These are phyloP conservation scores for Delitschia confertaspora DNA, from an alignment of 495 filamentous ascomycete species.

Conservation along the genomic window DNA sequence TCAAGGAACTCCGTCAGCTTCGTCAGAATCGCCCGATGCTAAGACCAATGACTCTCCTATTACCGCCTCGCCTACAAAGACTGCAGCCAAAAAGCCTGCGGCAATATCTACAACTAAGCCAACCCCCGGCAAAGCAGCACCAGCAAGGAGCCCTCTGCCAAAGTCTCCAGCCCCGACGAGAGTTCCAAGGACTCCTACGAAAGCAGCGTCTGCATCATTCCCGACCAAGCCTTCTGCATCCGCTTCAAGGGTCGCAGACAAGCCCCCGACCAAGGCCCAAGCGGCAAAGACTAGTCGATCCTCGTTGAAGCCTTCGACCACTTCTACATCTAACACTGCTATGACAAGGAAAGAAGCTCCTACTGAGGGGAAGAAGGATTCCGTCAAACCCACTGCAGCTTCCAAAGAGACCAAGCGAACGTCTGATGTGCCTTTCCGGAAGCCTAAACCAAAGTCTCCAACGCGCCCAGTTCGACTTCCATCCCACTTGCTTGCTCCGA, in stretches of 20 bases:
- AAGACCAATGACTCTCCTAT: conserved; percentile 9
- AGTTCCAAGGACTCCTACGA: conserved; percentile 21
- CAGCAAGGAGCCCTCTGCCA: conserved; percentile 23
- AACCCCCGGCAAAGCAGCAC: conserved; percentile 18
- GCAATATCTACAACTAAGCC: conserved; percentile 39
- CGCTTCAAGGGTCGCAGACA: background rate
- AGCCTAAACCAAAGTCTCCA: conserved; percentile 31
- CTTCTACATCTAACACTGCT: conserved; percentile 3
- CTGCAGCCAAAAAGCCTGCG: conserved; percentile 41
- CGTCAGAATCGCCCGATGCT: background rate
- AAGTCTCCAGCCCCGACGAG: conserved; percentile 21
- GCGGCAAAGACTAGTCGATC: conserved; percentile 13
- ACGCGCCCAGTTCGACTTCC: conserved; percentile 35
- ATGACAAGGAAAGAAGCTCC: conserved; percentile 15
- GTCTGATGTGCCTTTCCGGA: conserved; percentile 26
- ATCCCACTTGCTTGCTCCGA: conserved; percentile 36
- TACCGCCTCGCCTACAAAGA: conserved; percentile 6
- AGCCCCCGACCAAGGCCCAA: conserved; percentile 11
- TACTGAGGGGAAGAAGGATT: conserved; percentile 13
- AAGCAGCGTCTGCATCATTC: conserved; percentile 1
- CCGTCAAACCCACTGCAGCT: conserved; percentile 3
- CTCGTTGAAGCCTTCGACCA: conserved; percentile 13
- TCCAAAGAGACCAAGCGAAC: conserved; percentile 29
- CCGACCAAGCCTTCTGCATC: conserved; percentile 6
- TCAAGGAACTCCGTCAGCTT: conserved; percentile 1